A percentile compares a stretch with the other conserved stretches of the same genome.
These are phyloP conservation scores for Colletotrichum sp. DNA, from an alignment of 2,329 filamentous ascomycete species.

Conservation along the genomic window DNA sequence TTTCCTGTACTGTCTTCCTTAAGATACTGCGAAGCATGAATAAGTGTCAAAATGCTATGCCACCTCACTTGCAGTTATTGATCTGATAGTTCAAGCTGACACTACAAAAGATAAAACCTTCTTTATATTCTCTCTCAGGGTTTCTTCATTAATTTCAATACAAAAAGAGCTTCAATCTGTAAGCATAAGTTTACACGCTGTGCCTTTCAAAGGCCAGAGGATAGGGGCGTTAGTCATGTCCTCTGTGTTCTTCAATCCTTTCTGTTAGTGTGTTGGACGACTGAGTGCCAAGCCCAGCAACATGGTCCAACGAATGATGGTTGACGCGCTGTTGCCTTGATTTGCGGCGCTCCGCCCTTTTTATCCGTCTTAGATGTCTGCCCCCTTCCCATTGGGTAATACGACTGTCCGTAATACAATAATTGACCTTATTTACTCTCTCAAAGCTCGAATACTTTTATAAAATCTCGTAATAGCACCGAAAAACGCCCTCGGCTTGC, in stretches of 20 bases:
- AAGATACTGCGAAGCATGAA: no score
- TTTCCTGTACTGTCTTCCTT: not conserved
- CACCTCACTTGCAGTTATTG: no score
- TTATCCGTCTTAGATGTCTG: not conserved
- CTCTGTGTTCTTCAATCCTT: not conserved
- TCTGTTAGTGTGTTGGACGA: not conserved
- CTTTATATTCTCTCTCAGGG: no score
- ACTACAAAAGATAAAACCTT: no score
- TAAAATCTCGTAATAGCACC: not conserved
- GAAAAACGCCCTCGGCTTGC: not conserved
- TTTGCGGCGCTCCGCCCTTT: not conserved
- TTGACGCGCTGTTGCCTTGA: not conserved
- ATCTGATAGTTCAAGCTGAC: no score
- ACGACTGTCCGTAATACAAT: not conserved
- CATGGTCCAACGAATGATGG: not conserved
- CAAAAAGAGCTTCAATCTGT: no score
- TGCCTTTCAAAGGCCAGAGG: no score
- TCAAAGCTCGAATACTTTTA: not conserved
- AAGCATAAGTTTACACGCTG: no score
- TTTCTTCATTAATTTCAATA: no score
- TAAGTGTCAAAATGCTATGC: rapidly evolving
- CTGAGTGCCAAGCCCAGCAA: not conserved
- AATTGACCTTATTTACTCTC: not conserved
- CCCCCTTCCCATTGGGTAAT: not conserved
- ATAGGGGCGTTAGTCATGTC: not conserved